Evolutionary conservation across 2,329 filamentous ascomycete species (phyloP), one percentile per base, ranked within the genome.

Genomic region (Monilinia vaccinii-corymbosi): DNA sequence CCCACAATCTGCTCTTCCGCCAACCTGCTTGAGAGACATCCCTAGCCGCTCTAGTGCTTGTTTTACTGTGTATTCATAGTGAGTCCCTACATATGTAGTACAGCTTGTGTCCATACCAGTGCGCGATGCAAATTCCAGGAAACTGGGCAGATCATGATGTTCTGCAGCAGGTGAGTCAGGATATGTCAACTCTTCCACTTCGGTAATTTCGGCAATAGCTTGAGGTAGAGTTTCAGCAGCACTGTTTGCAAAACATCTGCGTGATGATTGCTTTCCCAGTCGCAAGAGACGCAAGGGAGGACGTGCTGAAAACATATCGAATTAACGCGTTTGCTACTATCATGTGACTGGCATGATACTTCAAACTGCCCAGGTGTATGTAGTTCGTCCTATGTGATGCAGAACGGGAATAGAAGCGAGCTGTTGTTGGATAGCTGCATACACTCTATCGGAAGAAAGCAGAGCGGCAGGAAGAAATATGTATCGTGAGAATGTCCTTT

Each of bases 31-130:
- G 38, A 92, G 77, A 25, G 75, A 73, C 74, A 93, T 88, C 58
- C 85, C 84, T 56, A 88, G 80, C 1, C 74, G 73, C 3, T 78
- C 68, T 0, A 93, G 78, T 1, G 81, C 74, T 4, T 73, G 70
- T 7, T 81, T 79, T 3, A 84, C 81, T 0, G 77, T 83, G 75
- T 93, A 93, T 72, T 94, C 89, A 75, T 89, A 93, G 71, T 81
- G 82, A 0, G 88, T 93, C 65, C 89, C 89, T 46, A 85, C 76
- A 70, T 85, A 92, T 48, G 84, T 78, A 0, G 82, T 84, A 18
- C 81, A 83, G 5, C 71, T 74, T 0, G 75, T 72, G 63, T 82
- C 78, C 25, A 91, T 76, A 0, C 78, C 76, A 0, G 75, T 78
- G 53, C 80, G 79, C 32, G 64, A 65, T 6, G 85, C 85, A 71